Conservation (phyloP, 202 grass and related monocot genomes). For the Saccharum hybrid region DNA sequence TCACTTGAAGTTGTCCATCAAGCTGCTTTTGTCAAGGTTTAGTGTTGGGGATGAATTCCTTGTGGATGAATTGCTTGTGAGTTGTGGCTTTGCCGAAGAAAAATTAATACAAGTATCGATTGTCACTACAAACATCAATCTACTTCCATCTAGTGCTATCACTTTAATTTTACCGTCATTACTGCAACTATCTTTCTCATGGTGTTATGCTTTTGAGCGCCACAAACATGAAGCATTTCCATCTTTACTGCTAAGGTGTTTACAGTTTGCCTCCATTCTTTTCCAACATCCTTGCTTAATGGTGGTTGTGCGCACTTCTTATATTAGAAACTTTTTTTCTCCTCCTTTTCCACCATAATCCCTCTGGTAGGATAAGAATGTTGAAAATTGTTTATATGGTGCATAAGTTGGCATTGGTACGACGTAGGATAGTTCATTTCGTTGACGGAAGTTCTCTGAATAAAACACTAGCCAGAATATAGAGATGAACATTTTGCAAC, state of each 20-base stretch:
- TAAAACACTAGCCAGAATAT: neutral
- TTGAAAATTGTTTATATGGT: neutral
- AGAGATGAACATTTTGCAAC: neutral
- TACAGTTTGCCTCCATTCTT: neutral
- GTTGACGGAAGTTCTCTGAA: constrained; percentile 7
- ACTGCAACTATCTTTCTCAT: constrained; percentile 12
- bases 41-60: neutral
- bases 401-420: neutral
- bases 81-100: neutral
- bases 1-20: neutral
- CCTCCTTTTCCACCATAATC: constrained; percentile 17
- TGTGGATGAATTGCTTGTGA: constrained; percentile 15
- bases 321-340: neutral
- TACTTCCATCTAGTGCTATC: neutral
- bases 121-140: constrained; percentile 17
- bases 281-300: neutral
- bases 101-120: neutral
- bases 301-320: neutral
- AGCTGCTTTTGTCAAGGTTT: neutral
- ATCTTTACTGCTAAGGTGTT: neutral
- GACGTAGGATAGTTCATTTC: neutral
- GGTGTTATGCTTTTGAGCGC: neutral
- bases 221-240: neutral
- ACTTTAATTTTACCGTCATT: neutral
- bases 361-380: neutral